phyloP scores from a whole-genome alignment of 108 stramenopile species.

The Parmales sp. region DNA sequence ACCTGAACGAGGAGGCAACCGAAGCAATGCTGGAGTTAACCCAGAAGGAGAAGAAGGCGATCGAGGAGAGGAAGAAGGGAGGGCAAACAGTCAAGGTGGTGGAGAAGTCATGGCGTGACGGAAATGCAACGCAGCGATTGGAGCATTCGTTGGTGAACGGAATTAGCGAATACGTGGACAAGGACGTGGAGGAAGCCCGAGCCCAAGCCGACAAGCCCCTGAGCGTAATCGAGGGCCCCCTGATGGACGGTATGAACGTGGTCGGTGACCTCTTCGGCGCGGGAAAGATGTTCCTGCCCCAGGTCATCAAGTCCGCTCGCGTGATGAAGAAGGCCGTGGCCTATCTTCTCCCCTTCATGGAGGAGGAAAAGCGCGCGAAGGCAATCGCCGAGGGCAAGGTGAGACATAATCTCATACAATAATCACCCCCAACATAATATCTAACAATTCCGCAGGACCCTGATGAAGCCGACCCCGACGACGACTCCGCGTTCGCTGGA shows the following conservation, averaged over 20 bases:
- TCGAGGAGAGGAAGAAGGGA: conserved; percentile 71
- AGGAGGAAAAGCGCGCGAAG: conserved; percentile 85
- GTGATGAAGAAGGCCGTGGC: conserved; percentile 99
- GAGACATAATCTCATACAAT: too few species aligned
- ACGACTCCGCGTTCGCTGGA: conserved; percentile 82
- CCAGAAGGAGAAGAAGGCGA: conserved; percentile 62
- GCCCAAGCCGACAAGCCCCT: conserved; percentile 57
- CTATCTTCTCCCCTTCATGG: conserved; percentile 97
- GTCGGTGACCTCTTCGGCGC: conserved; percentile 98
- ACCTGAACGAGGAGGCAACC: conserved; percentile 72
- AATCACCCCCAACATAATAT: too few species aligned
- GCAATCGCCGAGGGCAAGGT: conserved; percentile 74
- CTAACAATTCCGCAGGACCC: too few species aligned
- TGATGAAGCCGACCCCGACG: conserved; percentile 57
- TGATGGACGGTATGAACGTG: conserved; percentile 99
- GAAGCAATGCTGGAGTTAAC: conserved; percentile 86
- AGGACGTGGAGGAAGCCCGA: conserved; percentile 84
- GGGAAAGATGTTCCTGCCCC: conserved; percentile 99
- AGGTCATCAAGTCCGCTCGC: conserved; percentile 99
- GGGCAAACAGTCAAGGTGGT: conserved; percentile 47
- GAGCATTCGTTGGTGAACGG: conserved; percentile 95
- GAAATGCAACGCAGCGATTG: conserved; percentile 72
- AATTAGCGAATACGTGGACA: conserved; percentile 82
- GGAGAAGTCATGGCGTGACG: conserved; percentile 72
- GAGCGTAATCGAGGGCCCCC: conserved; percentile 97